Evolutionary conservation across 2,329 filamentous ascomycete species (phyloP).

Genomic region (Epichloe hybrida): DNA sequence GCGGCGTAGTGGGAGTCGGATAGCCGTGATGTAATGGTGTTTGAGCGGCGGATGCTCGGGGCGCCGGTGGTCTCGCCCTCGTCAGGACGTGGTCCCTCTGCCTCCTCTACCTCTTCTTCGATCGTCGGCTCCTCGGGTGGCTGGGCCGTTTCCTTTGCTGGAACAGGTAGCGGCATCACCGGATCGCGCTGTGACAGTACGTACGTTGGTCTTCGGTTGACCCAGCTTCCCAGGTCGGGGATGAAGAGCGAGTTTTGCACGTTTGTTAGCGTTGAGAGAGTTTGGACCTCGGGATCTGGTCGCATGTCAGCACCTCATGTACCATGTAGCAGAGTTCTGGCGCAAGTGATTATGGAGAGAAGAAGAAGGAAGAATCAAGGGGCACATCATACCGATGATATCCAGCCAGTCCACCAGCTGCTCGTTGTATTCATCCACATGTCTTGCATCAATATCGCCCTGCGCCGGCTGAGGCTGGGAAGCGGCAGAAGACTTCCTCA

Average conservation of each 20-base stretch:
- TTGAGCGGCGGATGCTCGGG: constrained; percentile 22
- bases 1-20: constrained; percentile 66
- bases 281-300: constrained; percentile 69
- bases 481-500: background rate
- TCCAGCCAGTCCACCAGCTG: constrained; percentile 27
- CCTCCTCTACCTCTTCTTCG: background rate
- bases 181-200: constrained; percentile 39
- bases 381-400: constrained; percentile 20
- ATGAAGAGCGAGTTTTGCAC: constrained; percentile 83
- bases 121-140: constrained; percentile 9
- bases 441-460: constrained; percentile 8
- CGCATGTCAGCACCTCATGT: background rate
- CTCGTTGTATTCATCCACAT: constrained; percentile 23
- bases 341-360: background rate
- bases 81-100: constrained; percentile 6
- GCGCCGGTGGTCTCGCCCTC: constrained; percentile 10
- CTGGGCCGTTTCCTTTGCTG: background rate
- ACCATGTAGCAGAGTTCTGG: too few species aligned
- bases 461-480: background rate
- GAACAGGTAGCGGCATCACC: background rate
- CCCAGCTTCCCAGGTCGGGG: constrained; percentile 59
- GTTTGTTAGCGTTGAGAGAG: constrained; percentile 73
- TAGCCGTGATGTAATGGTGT: constrained; percentile 54
- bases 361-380: too few species aligned
- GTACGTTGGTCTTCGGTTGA: constrained; percentile 72